A percentile compares a stretch with the other conserved stretches of the same genome.
phyloP scores from a whole-genome alignment of 164 flowering plant genomes.

The Pachysandra terminalis region DNA sequence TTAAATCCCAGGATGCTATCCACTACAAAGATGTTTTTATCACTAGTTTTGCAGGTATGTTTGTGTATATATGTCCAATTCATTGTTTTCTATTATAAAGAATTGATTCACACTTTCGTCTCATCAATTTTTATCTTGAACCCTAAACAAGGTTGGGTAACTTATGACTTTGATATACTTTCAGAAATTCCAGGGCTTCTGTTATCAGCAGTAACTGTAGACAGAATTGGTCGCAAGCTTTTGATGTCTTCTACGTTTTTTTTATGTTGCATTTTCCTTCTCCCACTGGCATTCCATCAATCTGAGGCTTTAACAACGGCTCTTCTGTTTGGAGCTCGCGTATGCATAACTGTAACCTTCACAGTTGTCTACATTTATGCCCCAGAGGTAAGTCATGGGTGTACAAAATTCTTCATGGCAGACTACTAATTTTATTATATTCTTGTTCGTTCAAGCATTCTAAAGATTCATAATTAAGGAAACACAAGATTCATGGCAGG shows the following conservation, averaged over 20 bases:
- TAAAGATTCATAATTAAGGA: background rate
- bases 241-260: constrained; percentile 69
- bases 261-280: constrained; percentile 48
- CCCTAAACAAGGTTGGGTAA: background rate
- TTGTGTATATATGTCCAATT: background rate
- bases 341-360: constrained; percentile 65
- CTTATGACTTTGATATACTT: constrained; percentile 18
- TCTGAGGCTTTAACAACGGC: constrained; percentile 48
- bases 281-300: constrained; percentile 61
- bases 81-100: background rate
- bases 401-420: background rate
- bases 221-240: constrained; percentile 74
- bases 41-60: constrained; percentile 84
- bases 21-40: constrained; percentile 68
- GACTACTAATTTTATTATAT: background rate
- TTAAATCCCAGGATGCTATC: constrained; percentile 23
- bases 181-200: constrained; percentile 84
- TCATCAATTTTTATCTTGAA: no score
- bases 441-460: background rate
- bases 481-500: no score
- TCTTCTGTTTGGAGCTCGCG: constrained; percentile 83
- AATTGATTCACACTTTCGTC: no score
- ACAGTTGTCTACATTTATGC: constrained; percentile 67
- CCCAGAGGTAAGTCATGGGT: constrained; percentile 60
- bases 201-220: constrained; percentile 63